Evolutionary conservation across 257 asterid species (phyloP), one percentile per base, ranked within the genome.

Genomic region (Haberlea rhodopensis): DNA sequence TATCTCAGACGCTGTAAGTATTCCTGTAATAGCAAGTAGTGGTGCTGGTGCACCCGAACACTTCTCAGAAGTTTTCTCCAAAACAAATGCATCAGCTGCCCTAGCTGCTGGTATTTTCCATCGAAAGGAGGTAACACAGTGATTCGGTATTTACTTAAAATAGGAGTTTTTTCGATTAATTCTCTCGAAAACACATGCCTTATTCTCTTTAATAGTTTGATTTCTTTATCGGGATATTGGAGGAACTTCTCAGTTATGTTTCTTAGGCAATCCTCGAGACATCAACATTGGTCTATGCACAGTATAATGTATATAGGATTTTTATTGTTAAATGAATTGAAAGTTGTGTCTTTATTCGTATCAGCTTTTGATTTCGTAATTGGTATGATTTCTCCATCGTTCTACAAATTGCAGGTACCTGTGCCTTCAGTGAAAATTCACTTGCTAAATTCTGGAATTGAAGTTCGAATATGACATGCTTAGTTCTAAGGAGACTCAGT

Each of bases 71-170:
- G 94, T 92, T 73, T 89, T 92, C 84, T 71, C 68, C 8, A 68
- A 84, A 76, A 92, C 99, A 73, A 89, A 84, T 73, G 99, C 97
- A 19, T 92, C 99, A 66, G 97, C 99, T 71, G 97, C 97, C 73
- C 96, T 92, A 74, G 99, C 97, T 79, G 99, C 97, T 59, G 97
- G 99, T 68, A 89, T 92, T 71, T 92, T 92, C 81, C 97, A 92
- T 19, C 77, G 99, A 22, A 92, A 87, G 73, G 95, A 89, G 99
- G 99, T 92, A 79, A 22, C 6, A 4, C 18, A 48, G 3, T 34
- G 45, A 60, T 60, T 59, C 27, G 27, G 16, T 27, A 11, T 3
- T 1, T 28, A 29, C 43, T 23, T 11, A 13, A 25, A 43, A 3
- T 0, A 3, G 18, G 6, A 9, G 18, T 40, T 1, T 40, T 40